phyloP scores from a whole-genome alignment of 495 filamentous ascomycete species.

The Penicillium lividum region DNA sequence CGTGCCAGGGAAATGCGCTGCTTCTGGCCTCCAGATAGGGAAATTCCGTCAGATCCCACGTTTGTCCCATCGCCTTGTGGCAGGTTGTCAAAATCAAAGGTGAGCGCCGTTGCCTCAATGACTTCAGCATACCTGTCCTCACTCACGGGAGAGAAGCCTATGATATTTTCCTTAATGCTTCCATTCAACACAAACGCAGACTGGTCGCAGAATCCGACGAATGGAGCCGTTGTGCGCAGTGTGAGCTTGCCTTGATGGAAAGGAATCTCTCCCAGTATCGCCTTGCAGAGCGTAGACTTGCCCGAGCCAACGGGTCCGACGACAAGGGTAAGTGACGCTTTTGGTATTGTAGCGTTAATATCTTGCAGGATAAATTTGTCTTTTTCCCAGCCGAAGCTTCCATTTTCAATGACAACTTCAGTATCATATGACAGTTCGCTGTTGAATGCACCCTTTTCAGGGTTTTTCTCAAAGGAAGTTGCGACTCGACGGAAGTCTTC shows the following conservation, averaged over 20 bases:
- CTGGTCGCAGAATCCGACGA: neutral
- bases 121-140: neutral
- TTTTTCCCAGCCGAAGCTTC: neutral
- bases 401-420: neutral
- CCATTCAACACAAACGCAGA: neutral
- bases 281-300: neutral
- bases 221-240: no score
- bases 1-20: constrained; percentile 3
- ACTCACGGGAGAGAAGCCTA: neutral
- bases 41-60: neutral
- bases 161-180: neutral
- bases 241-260: neutral
- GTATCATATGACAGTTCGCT: no score
- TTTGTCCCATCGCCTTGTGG: neutral
- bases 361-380: neutral
- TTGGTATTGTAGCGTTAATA: constrained; percentile 5
- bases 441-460: no score
- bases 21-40: neutral
- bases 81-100: neutral
- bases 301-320: neutral
- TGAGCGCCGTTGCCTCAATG: neutral
- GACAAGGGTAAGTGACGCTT: neutral
- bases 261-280: neutral
- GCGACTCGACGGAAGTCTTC: constrained; percentile 22
- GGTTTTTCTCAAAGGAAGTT: no score